Base-by-base conservation (phyloP, 768 basidiomycete species). In the Tulasnella sp. region DNA sequence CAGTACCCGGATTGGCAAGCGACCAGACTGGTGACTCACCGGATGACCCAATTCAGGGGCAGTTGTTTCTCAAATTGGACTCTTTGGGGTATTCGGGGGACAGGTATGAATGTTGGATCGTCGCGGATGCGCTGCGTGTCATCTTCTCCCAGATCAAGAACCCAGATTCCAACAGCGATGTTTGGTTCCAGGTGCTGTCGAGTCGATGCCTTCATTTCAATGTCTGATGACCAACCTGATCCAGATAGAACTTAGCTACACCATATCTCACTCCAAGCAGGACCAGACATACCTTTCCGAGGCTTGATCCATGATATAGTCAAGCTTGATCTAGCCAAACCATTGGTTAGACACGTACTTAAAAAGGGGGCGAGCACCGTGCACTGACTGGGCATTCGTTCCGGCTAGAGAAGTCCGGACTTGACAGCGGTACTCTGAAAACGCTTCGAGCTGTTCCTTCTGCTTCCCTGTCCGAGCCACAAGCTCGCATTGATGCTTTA, bases 131-230 rank as follows among this genome's bases (percentile, higher is more conserved):
- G 14, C 19, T 16, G 26, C 34, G 7, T 78, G 69, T 85, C 80
- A 5, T 81, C 80, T 19, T 79, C 77, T 0, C 79, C 78, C 19
- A 84, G 72, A 8, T 80, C 77, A 5, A 84, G 66, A 3, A 70
- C 42, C 47, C 79, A 75, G 4, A 84, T 4, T 12, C 22, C 14
- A 12, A 29, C 9, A 3, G 12, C 22, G 16, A 59, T 22, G 12
- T 4, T 26, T 26, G 52, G 52, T 22, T 59, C 52, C 8, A 12
- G 8, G 5, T 29, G 52, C 19, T 29, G 26, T 1, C 52, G n/a
- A 0, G 22, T 26, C 9, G 26, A 59, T 8, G 52, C 52, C 22
- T 29, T 59, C 19, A 59, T 22, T 12, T 26, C 22, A 11, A 59
- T 2, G 0, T 59, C 14, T n/a, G n/a, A 29, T 12, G 11, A 32